These are phyloP conservation scores for Lipomyces lipofer DNA, from an alignment of 805 yeast species.

Conservation along the genomic window DNA sequence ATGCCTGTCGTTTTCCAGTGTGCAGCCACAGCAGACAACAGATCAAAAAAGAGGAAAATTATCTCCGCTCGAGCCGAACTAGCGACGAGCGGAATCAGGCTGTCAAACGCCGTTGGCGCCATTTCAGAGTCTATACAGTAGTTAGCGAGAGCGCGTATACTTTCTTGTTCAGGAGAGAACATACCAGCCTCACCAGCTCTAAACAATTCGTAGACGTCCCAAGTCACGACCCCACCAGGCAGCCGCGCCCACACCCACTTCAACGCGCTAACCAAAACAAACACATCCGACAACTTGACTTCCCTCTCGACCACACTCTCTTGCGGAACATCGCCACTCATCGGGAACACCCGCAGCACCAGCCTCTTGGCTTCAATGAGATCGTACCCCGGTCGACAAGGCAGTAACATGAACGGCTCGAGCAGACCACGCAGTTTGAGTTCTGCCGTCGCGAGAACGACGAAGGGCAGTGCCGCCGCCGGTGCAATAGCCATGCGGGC, in stretches of 20 bases:
- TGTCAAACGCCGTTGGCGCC: slow-evolving; percentile 71
- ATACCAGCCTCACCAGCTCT: slow-evolving; percentile 52
- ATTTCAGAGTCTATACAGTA: slow-evolving; percentile 52
- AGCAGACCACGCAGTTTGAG: slow-evolving; percentile 68
- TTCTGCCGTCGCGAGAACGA: slow-evolving; percentile 71
- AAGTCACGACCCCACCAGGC: slow-evolving; percentile 75
- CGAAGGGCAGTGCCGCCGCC: slow-evolving; percentile 54
- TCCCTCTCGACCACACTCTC: slow-evolving; percentile 48
- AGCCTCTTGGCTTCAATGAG: slow-evolving; percentile 55
- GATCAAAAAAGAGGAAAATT: slow-evolving; percentile 82
- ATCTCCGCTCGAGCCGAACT: slow-evolving; percentile 85
- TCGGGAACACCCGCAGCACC: slow-evolving; percentile 58
- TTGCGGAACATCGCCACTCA: slow-evolving; percentile 44
- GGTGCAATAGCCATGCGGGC: slow-evolving; percentile 8
- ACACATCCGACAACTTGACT: slow-evolving; percentile 59
- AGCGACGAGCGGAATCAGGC: slow-evolving; percentile 72
- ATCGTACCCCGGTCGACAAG: slow-evolving; percentile 70
- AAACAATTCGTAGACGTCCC: slow-evolving; percentile 78
- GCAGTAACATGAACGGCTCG: slow-evolving; percentile 72
- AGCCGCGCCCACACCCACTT: slow-evolving; percentile 87
- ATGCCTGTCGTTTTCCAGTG: slow-evolving; percentile 75
- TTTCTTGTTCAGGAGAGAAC: background rate
- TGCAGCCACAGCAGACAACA: slow-evolving; percentile 72
- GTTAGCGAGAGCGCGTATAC: background rate
- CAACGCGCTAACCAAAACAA: slow-evolving; percentile 61